Evolutionary conservation across 495 filamentous ascomycete species (phyloP), one percentile per base, ranked within the genome.

Genomic region (Neurospora sp.): DNA sequence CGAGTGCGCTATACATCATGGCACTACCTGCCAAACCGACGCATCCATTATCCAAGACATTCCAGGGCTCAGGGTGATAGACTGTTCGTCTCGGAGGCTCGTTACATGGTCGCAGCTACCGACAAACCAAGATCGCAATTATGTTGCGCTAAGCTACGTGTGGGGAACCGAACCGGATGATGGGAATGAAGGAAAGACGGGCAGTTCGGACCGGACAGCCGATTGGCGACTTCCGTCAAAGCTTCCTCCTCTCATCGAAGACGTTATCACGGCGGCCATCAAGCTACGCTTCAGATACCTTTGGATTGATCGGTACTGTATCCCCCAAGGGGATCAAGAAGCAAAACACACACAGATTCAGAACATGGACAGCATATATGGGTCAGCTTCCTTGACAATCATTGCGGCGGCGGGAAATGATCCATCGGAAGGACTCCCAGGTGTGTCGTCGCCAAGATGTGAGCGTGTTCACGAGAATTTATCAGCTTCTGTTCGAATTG

Each of bases 121-220:
- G 46, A 22, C 0, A 48, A 22, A 2, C 4, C 9, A 12, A 2
- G 9, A 48, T n/a, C 3, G 4, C n/a, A 0, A 48, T 4, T 48
- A 48, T 48, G 46, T 48, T 0, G 46, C 46, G 2, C 9, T 48
- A 4, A 48, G 46, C n/a, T 48, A 48, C 1, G 46, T 48, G 0
- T 22, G 46, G 46, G 46, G 46, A 5, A 22, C 46, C 46, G 4
- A n/a, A 20, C n/a, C 22, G 22, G 22, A 20, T 11, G n/a, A 20
- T 9, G 9, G 1, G 3, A 20, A 48, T 20, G 44, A 20, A 20
- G 44, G 7, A 48, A n/a, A 3, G 0, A 20, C 2, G 8, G 7
- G 0, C 7, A 20, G 3, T 10, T 91, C 53, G 8, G 18, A 39
- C 20, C 0, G 11, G n/a, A 12, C 10, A 53, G 0, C 4, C 20